Base-by-base conservation (phyloP, 441 rosid species). In the Arabidopsis hybrid region DNA sequence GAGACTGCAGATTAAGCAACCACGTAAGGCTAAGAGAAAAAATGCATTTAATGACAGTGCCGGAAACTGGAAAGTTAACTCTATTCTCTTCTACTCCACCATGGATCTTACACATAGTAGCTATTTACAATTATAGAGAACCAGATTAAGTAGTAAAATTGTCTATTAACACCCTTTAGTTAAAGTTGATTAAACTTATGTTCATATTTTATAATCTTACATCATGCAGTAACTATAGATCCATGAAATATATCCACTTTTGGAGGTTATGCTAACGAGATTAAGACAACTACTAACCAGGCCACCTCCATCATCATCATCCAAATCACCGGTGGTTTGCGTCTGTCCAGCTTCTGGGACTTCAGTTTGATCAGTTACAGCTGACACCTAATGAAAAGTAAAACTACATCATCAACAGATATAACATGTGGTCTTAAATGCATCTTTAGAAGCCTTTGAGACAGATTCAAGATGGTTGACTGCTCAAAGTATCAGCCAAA, bases 261-360 rank as follows among this genome's bases (percentile, higher is more conserved):
- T 49, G 31, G 51, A 65, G 31, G 26, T 16, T 66, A 26, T 8
- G 18, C 4, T 73, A 67, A n/a, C 12, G 13, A 39, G 49, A 68
- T 10, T 31, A 68, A 78, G 60, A 58, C 12, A 74, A 65, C 59
- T 73, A 83, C 97, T 89, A 63, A 95, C 99, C 95, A 93, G 83
- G 77, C 97, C 98, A 72, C 92, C 92, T 36, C 99, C 98, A 47
- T 96, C 99, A 42, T 96, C 97, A 51, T 96, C 99, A 83, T 96
- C 99, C 78, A 96, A 83, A 90, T 96, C 98, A 76, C 86, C 93
- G 2, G 97, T 77, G 84, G 72, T 86, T 64, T 73, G 82, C 21
- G n/a, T 3, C 46, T 89, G 79, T 62, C 85, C 92, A 75, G 79
- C 76, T 47, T 96, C 98, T 75, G 81, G 91, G 70, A 77, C 47